Percentiles rank a stretch among this genome's conserved stretches.
Evolutionary conservation across 805 yeast species (phyloP).

Genomic region (Kodamaea jinghongensis): DNA sequence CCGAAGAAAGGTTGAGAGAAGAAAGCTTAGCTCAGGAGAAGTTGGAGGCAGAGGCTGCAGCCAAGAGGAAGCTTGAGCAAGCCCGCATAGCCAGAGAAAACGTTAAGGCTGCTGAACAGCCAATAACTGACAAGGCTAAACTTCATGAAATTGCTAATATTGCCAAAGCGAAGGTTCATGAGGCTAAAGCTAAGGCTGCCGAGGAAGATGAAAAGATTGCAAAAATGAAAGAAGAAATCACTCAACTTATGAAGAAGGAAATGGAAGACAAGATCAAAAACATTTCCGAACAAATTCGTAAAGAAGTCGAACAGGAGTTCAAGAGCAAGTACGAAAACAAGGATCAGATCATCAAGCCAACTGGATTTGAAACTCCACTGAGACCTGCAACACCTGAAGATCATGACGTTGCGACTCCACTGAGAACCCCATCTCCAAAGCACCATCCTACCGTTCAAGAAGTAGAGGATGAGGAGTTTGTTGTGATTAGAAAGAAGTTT

Average conservation of each 20-base stretch:
- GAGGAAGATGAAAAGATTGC: background rate
- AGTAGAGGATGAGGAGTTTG: conserved; percentile 32
- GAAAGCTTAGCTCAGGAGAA: no score
- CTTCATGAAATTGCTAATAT: no score
- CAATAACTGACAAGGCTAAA: no score
- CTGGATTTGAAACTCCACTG: conserved; percentile 4
- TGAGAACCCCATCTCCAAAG: conserved; percentile 2
- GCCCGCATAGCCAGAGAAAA: no score
- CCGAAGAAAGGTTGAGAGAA: no score
- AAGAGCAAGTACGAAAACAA: background rate
- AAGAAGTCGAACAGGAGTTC: background rate
- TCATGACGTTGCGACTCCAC: background rate
- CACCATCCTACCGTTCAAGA: conserved; percentile 26
- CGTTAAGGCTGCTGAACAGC: no score
- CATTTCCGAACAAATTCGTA: background rate
- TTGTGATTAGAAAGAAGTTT: conserved; percentile 37
- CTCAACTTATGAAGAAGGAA: conserved; percentile 1
- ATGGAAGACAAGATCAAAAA: conserved; percentile 3
- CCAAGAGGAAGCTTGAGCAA: no score
- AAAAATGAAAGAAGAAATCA: background rate
- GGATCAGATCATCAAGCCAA: conserved; percentile 5
- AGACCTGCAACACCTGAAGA: no score
- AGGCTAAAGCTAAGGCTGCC: no score
- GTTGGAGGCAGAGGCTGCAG: no score
- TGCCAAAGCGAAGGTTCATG: no score